Conservation (phyloP, 495 filamentous ascomycete genomes). For the Pyrenopolyporus hunteri region DNA sequence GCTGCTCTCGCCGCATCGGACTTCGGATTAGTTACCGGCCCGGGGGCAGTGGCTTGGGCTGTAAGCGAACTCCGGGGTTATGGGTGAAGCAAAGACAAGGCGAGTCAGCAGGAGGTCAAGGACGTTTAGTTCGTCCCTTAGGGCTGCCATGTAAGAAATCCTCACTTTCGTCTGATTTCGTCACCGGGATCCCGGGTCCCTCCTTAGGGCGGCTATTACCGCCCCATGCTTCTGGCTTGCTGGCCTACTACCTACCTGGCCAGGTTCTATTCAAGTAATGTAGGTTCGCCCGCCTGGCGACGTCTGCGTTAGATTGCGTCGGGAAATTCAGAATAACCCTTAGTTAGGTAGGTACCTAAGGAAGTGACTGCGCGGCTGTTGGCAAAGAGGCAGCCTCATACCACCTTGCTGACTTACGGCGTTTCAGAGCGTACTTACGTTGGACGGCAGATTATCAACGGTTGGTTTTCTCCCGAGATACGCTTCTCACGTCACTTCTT, state of each 20-base stretch:
- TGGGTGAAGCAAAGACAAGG: background rate
- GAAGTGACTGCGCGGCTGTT: too few relatives aligned
- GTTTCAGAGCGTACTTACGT: background rate
- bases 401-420: too few relatives aligned
- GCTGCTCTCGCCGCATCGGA: too few relatives aligned
- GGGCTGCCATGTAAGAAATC: conserved; percentile 21
- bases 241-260: too few relatives aligned
- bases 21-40: too few relatives aligned
- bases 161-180: background rate
- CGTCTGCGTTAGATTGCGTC: too few relatives aligned
- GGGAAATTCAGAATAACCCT: too few relatives aligned
- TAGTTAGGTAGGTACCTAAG: too few relatives aligned
- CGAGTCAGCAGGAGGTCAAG: background rate
- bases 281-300: too few relatives aligned
- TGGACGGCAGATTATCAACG: background rate
- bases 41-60: too few relatives aligned
- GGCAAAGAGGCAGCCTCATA: too few relatives aligned
- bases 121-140: conserved; percentile 3
- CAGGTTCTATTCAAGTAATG: too few relatives aligned
- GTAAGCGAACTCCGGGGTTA: background rate
- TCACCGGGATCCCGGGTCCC: conserved; percentile 3
- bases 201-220: background rate
- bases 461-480: background rate
- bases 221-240: background rate
- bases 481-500: background rate